These are phyloP conservation scores for Podaxis sp. DNA, from an alignment of 768 basidiomycete species.

Conservation along the genomic window DNA sequence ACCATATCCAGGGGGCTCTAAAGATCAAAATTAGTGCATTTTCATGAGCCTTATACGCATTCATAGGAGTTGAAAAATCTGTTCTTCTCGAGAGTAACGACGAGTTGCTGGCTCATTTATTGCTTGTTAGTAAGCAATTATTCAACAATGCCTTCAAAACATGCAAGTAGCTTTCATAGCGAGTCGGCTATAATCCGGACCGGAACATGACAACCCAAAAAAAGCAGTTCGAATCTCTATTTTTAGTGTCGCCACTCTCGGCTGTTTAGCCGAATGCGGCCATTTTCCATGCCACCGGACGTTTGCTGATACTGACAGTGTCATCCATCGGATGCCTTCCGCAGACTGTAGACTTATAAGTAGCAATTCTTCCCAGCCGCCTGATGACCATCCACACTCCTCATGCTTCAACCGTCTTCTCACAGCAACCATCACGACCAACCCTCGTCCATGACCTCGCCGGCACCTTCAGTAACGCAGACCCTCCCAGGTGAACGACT, in stretches of 20 bases:
- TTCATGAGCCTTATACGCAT: no score
- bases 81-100: no score
- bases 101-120: no score
- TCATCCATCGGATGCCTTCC: constrained; percentile 6
- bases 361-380: neutral
- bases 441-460: neutral
- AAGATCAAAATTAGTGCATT: no score
- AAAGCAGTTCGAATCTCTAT: neutral
- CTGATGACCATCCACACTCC: neutral
- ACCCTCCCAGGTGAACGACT: constrained; percentile 13
- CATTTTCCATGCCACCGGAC: neutral
- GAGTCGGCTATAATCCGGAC: no score
- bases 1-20: no score
- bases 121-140: no score
- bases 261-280: neutral
- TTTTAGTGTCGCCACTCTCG: neutral
- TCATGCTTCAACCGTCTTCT: neutral
- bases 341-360: constrained; percentile 1
- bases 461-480: neutral
- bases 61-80: no score
- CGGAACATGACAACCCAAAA: no score
- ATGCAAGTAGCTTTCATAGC: no score
- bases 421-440: neutral
- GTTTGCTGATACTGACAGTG: neutral
- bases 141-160: no score